Evolutionary conservation across 163 green algal genomes (phyloP).

Genomic region (Prototheca cutis): DNA sequence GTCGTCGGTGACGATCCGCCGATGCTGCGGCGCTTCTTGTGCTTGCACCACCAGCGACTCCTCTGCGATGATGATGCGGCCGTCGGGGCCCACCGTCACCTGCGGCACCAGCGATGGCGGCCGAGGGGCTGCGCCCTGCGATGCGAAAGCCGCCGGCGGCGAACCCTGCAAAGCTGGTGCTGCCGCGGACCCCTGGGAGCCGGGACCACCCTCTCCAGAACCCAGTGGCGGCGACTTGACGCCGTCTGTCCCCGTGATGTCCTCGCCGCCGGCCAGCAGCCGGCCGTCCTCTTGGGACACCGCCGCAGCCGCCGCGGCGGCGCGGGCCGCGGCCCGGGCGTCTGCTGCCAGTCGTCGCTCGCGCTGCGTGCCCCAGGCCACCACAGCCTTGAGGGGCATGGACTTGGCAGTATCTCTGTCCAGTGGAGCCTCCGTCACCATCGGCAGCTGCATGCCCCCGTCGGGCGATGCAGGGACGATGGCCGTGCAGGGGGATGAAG

Average conservation of each 20-base stretch:
- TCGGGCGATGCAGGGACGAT: too few species aligned
- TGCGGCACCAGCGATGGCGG: constrained; percentile 1
- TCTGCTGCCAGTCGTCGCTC: background rate
- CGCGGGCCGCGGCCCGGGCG: background rate
- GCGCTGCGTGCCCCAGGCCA: constrained; percentile 1
- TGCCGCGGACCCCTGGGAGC: too few species aligned
- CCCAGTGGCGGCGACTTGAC: too few species aligned
- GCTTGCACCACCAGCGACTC: constrained; percentile 21
- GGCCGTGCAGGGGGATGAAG: too few species aligned
- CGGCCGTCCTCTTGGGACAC: too few species aligned
- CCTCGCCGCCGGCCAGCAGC: too few species aligned
- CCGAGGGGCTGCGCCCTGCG: background rate
- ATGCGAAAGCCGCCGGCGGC: background rate
- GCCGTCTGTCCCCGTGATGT: too few species aligned
- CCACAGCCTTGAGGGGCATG: background rate
- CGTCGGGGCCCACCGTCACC: constrained; percentile 13
- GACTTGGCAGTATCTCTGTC: too few species aligned
- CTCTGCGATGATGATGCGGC: constrained; percentile 25
- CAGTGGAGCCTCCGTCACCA: too few species aligned
- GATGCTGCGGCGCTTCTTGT: constrained; percentile 4
- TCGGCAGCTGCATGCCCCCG: too few species aligned
- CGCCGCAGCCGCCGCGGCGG: background rate
- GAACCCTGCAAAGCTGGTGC: too few species aligned
- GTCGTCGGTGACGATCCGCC: constrained; percentile 22
- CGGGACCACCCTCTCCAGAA: too few species aligned